These are phyloP conservation scores for Lasiodiplodia sp. DNA, from an alignment of 2,329 filamentous ascomycete species.

Conservation along the genomic window DNA sequence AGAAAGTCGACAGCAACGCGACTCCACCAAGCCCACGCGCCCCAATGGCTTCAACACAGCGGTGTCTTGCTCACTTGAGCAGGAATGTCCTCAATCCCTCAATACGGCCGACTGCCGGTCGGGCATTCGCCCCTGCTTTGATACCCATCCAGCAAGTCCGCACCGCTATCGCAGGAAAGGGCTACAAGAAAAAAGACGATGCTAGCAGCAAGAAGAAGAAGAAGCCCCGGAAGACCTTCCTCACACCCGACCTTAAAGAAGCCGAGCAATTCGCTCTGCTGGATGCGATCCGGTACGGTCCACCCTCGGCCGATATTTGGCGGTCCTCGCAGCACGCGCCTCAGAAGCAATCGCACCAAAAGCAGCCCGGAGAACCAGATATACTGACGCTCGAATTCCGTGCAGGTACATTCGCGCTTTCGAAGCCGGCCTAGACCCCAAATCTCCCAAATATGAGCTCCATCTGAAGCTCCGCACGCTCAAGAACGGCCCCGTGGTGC, in stretches of 20 bases:
- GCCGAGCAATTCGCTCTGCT: slow-evolving; percentile 80
- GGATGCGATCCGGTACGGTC: slow-evolving; percentile 85
- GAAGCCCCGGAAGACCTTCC: slow-evolving; percentile 72
- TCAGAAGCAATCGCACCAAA: background rate
- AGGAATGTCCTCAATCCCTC: slow-evolving; percentile 34
- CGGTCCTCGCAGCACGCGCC: background rate
- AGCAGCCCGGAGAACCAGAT: background rate
- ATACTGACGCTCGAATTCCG: slow-evolving; percentile 22
- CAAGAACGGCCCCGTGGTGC: slow-evolving; percentile 85
- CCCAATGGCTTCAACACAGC: slow-evolving; percentile 46
- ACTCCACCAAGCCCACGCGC: slow-evolving; percentile 19
- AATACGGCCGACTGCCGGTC: slow-evolving; percentile 11
- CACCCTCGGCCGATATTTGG: slow-evolving; percentile 6
- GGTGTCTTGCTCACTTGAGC: slow-evolving; percentile 45
- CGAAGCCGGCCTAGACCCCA: slow-evolving; percentile 83
- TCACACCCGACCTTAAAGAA: slow-evolving; percentile 67
- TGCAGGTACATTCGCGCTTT: slow-evolving; percentile 85
- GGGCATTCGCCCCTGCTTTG: background rate
- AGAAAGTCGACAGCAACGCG: slow-evolving; percentile 26
- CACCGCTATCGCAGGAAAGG: slow-evolving; percentile 45
- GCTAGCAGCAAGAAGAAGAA: slow-evolving; percentile 59
- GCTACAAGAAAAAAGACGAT: slow-evolving; percentile 52
- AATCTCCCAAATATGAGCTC: slow-evolving; percentile 84
- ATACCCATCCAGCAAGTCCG: slow-evolving; percentile 49
- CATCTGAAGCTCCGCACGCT: slow-evolving; percentile 81